Conservation (phyloP, 2,329 filamentous ascomycete genomes). For the Colletotrichum sp. region DNA sequence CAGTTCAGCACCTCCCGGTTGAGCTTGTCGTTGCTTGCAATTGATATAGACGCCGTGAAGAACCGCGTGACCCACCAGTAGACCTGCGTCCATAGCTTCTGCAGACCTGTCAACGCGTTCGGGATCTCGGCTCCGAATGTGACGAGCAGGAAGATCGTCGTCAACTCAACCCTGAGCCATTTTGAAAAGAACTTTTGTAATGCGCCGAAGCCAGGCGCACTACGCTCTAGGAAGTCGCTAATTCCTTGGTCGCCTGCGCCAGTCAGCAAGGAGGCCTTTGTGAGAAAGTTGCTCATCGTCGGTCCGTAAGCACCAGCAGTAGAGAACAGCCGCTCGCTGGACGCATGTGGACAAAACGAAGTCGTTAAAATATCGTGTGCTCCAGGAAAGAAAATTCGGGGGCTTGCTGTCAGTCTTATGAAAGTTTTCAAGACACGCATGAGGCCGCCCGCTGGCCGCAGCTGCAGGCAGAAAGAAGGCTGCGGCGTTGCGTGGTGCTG, state of each 20-base stretch:
- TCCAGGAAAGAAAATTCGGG: not conserved
- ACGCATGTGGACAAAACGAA: not conserved
- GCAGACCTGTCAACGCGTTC: constrained; percentile 30
- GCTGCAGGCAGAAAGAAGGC: not conserved
- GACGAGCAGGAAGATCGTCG: constrained; percentile 32
- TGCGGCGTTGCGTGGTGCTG: not conserved
- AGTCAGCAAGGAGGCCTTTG: constrained; percentile 8
- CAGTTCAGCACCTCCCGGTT: constrained; percentile 42
- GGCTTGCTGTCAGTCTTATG: not conserved
- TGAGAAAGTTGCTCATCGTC: constrained; percentile 7
- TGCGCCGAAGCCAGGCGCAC: constrained; percentile 24
- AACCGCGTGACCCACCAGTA: constrained; percentile 40
- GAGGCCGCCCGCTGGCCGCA: not conserved
- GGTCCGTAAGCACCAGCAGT: not conserved
- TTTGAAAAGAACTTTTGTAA: constrained; percentile 34
- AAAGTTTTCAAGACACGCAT: not conserved
- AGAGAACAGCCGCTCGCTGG: not conserved
- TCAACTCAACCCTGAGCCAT: constrained; percentile 38
- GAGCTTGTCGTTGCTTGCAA: constrained; percentile 38
- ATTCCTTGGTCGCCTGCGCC: not conserved
- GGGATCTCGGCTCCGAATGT: constrained; percentile 38
- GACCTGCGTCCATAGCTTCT: constrained; percentile 29
- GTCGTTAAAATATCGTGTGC: not conserved
- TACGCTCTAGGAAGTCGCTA: constrained; percentile 2
- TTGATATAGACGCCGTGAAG: constrained; percentile 40